Evolutionary conservation across 2,329 filamentous ascomycete species (phyloP).

Genomic region (Thielaviopsis cerberus): DNA sequence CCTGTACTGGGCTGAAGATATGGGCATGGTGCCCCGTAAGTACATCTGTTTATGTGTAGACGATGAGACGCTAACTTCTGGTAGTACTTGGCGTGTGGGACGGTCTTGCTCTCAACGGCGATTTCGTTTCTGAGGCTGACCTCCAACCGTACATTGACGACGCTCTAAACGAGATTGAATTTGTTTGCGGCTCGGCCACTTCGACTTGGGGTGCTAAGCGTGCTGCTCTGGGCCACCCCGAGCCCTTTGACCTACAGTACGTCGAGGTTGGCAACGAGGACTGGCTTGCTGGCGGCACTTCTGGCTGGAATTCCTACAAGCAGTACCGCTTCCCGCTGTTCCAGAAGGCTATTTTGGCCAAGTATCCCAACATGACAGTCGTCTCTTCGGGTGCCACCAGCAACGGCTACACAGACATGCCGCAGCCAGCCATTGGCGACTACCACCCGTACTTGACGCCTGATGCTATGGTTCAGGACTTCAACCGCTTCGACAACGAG

Average conservation of each 20-base stretch:
- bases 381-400: slow-evolving; percentile 30
- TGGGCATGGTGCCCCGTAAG: slow-evolving; percentile 33
- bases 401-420: slow-evolving; percentile 23
- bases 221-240: slow-evolving; percentile 39
- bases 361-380: slow-evolving; percentile 38
- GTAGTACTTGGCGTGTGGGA: slow-evolving; percentile 37
- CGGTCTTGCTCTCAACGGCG: slow-evolving; percentile 36
- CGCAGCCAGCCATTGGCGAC: slow-evolving; percentile 26
- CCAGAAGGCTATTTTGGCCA: slow-evolving; percentile 36
- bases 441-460: slow-evolving; percentile 35
- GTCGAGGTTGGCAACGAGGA: slow-evolving; percentile 55
- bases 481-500: slow-evolving; percentile 34
- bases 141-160: slow-evolving; percentile 38
- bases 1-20: slow-evolving; percentile 40
- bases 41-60: not conserved
- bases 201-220: slow-evolving; percentile 39
- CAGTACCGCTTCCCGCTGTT: slow-evolving; percentile 41
- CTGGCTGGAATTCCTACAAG: slow-evolving; percentile 28
- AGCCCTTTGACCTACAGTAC: slow-evolving; percentile 40
- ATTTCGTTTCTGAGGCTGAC: slow-evolving; percentile 30
- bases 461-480: slow-evolving; percentile 29
- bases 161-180: slow-evolving; percentile 44
- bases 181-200: slow-evolving; percentile 33
- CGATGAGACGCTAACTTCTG: not conserved
- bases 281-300: slow-evolving; percentile 32